Evolutionary conservation across 805 yeast species (phyloP).

Genomic region (Saturnispora sanitii): DNA sequence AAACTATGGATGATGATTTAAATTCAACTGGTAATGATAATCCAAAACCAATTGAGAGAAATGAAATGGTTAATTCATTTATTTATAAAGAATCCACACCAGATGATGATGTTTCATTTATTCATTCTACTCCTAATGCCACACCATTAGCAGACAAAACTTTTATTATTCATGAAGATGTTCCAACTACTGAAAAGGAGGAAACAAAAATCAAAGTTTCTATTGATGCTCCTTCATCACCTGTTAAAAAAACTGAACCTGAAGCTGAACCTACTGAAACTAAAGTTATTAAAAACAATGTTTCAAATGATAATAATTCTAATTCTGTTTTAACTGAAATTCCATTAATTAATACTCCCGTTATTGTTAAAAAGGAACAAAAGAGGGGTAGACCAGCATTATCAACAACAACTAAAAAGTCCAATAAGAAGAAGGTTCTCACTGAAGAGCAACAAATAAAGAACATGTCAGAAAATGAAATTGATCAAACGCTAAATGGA

Average conservation of each 20-base stretch:
- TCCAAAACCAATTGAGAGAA: conserved; percentile 12
- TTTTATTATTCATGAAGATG: not conserved
- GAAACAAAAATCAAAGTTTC: not conserved
- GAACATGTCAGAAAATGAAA: conserved; percentile 18
- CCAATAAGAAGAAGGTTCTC: conserved; percentile 7
- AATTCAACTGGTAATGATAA: conserved; percentile 1
- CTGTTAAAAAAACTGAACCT: too few species aligned
- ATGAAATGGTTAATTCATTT: conserved; percentile 8
- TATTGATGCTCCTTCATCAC: not conserved
- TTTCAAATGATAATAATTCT: too few species aligned
- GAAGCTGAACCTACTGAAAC: too few species aligned
- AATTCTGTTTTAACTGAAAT: too few species aligned
- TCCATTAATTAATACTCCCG: not conserved
- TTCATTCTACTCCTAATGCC: conserved; percentile 5
- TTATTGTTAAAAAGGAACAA: not conserved
- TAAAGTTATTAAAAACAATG: too few species aligned
- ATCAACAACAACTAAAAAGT: not conserved
- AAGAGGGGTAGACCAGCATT: conserved; percentile 2
- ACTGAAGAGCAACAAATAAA: conserved; percentile 12
- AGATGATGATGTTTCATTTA: conserved; percentile 5
- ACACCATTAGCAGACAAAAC: conserved; percentile 8
- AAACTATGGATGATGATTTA: conserved; percentile 1
- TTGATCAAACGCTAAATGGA: conserved; percentile 22
- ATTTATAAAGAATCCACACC: conserved; percentile 11
- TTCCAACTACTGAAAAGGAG: too few species aligned